Evolutionary conservation across 1,139 yeast genomes (phyloP).

Genomic region (Debaryomyces robertsiae): DNA sequence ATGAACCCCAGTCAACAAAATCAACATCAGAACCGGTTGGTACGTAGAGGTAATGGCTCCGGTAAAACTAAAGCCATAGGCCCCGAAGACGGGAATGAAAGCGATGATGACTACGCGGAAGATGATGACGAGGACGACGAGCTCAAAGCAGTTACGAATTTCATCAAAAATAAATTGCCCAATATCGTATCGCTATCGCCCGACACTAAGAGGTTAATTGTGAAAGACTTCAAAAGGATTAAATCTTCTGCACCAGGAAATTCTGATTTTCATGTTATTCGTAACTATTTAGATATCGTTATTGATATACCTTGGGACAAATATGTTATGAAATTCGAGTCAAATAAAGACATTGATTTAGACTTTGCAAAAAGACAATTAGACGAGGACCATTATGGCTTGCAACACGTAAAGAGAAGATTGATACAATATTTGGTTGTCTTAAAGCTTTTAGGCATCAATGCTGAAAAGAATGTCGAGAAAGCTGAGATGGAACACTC

Average conservation of each 20-base stretch:
- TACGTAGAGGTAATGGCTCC: slow-evolving; percentile 12
- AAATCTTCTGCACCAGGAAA: slow-evolving; percentile 65
- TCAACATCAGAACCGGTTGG: slow-evolving; percentile 7
- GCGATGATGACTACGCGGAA: slow-evolving; percentile 23
- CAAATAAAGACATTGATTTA: slow-evolving; percentile 54
- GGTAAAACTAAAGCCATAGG: slow-evolving; percentile 9
- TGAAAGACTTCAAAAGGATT: slow-evolving; percentile 66
- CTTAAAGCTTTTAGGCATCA: slow-evolving; percentile 58
- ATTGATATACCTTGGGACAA: slow-evolving; percentile 68
- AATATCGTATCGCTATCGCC: slow-evolving; percentile 34
- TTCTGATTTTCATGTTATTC: slow-evolving; percentile 72
- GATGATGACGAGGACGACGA: slow-evolving; percentile 52
- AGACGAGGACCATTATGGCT: slow-evolving; percentile 83
- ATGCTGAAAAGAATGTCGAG: slow-evolving; percentile 34
- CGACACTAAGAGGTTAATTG: slow-evolving; percentile 60
- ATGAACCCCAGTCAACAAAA: slow-evolving; percentile 7
- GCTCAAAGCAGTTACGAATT: slow-evolving; percentile 42
- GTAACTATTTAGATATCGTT: slow-evolving; percentile 71
- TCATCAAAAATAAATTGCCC: slow-evolving; percentile 51
- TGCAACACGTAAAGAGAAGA: slow-evolving; percentile 78
- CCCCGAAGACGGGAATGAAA: slow-evolving; percentile 16
- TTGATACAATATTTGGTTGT: slow-evolving; percentile 82
- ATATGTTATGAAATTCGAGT: slow-evolving; percentile 38
- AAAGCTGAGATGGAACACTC: slow-evolving; percentile 16
- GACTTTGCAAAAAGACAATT: slow-evolving; percentile 58